phyloP scores from a whole-genome alignment of 2,329 filamentous ascomycete genomes.

The Gnomoniopsis smithogilvyi region DNA sequence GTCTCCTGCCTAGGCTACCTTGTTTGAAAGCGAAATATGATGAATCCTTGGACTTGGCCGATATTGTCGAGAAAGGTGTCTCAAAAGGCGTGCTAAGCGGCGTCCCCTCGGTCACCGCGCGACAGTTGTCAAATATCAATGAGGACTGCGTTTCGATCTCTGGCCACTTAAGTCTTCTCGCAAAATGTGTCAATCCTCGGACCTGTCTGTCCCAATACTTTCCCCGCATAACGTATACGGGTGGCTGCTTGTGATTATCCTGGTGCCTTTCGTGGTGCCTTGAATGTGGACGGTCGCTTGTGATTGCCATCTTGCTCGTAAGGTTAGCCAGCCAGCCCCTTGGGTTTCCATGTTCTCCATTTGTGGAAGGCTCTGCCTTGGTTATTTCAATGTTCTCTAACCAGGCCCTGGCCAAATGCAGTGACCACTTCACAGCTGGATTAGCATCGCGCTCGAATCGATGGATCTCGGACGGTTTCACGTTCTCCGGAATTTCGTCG shows the following conservation, averaged over 20 bases:
- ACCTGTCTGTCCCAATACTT: conserved; percentile 57
- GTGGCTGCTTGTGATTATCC: conserved; percentile 32
- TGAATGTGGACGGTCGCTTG: conserved; percentile 27
- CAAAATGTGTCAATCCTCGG: conserved; percentile 61
- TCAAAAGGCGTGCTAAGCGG: conserved; percentile 38
- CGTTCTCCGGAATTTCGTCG: conserved; percentile 51
- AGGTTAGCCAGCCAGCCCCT: conserved; percentile 56
- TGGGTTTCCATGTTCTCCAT: conserved; percentile 21
- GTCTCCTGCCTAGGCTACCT: conserved; percentile 25
- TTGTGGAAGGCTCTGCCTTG: conserved; percentile 34
- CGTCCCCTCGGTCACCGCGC: conserved; percentile 37
- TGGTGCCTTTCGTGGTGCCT: conserved; percentile 35
- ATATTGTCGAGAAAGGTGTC: conserved; percentile 31
- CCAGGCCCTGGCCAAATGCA: conserved; percentile 62
- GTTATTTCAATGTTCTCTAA: conserved; percentile 64
- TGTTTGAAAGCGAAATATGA: conserved; percentile 41
- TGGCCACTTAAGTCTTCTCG: conserved; percentile 60
- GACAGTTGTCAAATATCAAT: conserved; percentile 46
- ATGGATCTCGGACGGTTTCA: conserved; percentile 55
- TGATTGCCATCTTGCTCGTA: conserved; percentile 50
- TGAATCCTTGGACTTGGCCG: conserved; percentile 32
- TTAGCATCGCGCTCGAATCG: conserved; percentile 62
- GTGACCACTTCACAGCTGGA: conserved; percentile 62
- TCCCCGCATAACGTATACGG: conserved; percentile 50
- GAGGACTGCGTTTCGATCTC: conserved; percentile 50